Conservation (phyloP, 192 early-diverging fungal genomes). For the Physocladia obscura region DNA sequence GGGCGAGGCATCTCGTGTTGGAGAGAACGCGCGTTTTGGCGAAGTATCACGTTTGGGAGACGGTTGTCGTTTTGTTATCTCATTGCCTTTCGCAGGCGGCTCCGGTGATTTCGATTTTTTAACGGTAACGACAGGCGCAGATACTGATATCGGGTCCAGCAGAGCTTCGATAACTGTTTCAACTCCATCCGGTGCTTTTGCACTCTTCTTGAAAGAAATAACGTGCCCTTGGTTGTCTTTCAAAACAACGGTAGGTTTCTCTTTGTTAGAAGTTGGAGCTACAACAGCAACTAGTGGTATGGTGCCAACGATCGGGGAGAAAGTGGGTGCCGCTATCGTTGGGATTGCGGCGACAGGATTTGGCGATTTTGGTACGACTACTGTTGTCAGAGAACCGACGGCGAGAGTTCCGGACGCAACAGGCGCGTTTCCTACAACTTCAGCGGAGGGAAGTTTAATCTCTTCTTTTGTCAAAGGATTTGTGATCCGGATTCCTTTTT, state of each 20-base stretch:
- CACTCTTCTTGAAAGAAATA: constrained; percentile 9
- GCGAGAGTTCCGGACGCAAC: neutral
- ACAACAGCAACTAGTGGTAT: neutral
- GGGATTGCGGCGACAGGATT: neutral
- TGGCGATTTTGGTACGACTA: neutral
- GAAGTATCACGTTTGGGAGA: neutral
- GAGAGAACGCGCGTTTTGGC: constrained; percentile 2
- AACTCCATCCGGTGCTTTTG: constrained; percentile 9
- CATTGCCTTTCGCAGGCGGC: neutral
- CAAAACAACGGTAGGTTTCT: constrained; percentile 21
- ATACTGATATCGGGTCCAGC: neutral
- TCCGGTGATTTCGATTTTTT: neutral
- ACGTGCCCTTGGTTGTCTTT: constrained; percentile 25
- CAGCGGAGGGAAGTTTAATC: constrained; percentile 52
- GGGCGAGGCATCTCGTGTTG: constrained; percentile 2
- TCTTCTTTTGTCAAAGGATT: constrained; percentile 72
- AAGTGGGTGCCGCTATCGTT: neutral
- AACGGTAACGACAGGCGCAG: neutral
- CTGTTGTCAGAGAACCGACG: neutral
- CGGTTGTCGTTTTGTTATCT: neutral
- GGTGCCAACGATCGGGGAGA: neutral
- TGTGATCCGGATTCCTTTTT: constrained; percentile 69
- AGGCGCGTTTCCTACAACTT: constrained; percentile 41
- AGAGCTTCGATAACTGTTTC: constrained; percentile 9
- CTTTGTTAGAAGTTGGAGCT: constrained; percentile 9